Percentiles rank a stretch among this genome's conserved stretches.
phyloP scores from a whole-genome alignment of 371 early-diverging fungal genomes.

The Sporodiniella umbellata region DNA sequence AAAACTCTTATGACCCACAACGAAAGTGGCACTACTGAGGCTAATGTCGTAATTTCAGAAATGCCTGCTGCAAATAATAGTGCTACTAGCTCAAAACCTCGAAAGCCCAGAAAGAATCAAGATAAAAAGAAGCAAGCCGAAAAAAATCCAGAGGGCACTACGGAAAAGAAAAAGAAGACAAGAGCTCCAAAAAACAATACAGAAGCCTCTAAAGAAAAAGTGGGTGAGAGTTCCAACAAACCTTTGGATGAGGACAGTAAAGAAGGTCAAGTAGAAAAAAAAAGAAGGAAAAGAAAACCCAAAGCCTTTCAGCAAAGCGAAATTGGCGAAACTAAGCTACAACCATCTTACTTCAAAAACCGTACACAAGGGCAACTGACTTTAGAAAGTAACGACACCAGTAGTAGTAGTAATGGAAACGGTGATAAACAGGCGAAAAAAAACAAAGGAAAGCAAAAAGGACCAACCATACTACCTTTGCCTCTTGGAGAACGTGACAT shows the following conservation, averaged over 20 bases:
- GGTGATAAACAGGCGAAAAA: not conserved
- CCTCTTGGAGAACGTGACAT: constrained; percentile 49
- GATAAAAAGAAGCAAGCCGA: not conserved
- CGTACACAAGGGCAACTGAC: constrained; percentile 41
- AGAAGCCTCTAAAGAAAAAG: not conserved
- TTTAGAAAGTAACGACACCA: constrained; percentile 5
- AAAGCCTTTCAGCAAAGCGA: not conserved
- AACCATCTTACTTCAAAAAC: constrained; percentile 21
- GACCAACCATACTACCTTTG: constrained; percentile 4
- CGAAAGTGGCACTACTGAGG: not conserved
- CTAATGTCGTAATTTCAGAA: not conserved
- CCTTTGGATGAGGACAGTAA: too few relatives aligned
- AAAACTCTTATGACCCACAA: not conserved
- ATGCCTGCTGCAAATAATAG: not conserved
- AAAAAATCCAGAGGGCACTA: not conserved
- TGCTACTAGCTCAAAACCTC: not conserved
- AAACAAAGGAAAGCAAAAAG: constrained; percentile 5
- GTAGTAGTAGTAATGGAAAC: not conserved
- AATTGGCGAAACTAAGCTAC: not conserved
- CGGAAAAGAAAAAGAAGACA: not conserved
- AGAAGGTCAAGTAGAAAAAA: not conserved
- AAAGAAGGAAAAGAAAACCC: not conserved
- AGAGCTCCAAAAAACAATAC: not conserved
- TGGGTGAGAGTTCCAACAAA: too few relatives aligned
- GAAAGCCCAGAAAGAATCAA: not conserved